A percentile compares a stretch with the other conserved stretches of the same genome.
These are phyloP conservation scores for Phaeosphaeria sp. DNA, from an alignment of 2,329 filamentous ascomycete species.

Conservation along the genomic window DNA sequence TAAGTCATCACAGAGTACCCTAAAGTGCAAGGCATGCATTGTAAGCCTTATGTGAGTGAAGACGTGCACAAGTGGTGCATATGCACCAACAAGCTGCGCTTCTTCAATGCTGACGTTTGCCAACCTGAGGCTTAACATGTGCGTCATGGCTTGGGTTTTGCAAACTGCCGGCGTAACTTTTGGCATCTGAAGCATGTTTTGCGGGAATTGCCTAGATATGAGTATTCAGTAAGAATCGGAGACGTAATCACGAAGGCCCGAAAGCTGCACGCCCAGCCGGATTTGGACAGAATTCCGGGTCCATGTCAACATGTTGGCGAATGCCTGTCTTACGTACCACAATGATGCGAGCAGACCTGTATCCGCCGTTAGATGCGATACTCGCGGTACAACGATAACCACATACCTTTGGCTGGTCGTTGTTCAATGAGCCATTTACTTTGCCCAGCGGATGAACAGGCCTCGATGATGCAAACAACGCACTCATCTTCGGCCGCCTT, in stretches of 20 bases:
- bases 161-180: slow-evolving; percentile 26
- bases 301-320: background rate
- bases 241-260: slow-evolving; percentile 4
- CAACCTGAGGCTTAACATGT: slow-evolving; percentile 24
- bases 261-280: slow-evolving; percentile 1
- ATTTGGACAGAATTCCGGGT: background rate
- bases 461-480: slow-evolving; percentile 41
- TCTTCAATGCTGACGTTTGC: slow-evolving; percentile 21
- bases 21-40: slow-evolving; percentile 42
- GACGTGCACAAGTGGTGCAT: slow-evolving; percentile 41
- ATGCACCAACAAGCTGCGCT: slow-evolving; percentile 23
- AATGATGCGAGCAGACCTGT: slow-evolving; percentile 23
- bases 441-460: slow-evolving; percentile 7
- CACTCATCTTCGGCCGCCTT: slow-evolving; percentile 42
- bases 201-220: slow-evolving; percentile 41
- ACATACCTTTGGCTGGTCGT: slow-evolving; percentile 42
- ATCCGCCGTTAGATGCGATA: slow-evolving; percentile 3
- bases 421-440: slow-evolving; percentile 46
- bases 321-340: slow-evolving; percentile 22
- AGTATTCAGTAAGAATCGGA: slow-evolving; percentile 12
- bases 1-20: slow-evolving; percentile 18
- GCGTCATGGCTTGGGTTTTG: slow-evolving; percentile 29
- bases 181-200: slow-evolving; percentile 24
- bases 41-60: slow-evolving; percentile 45
- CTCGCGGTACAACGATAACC: background rate